A percentile compares a stretch with the other conserved stretches of the same genome.
phyloP scores from a whole-genome alignment of 345 rosid genomes.

The Melaleuca alternifolia region DNA sequence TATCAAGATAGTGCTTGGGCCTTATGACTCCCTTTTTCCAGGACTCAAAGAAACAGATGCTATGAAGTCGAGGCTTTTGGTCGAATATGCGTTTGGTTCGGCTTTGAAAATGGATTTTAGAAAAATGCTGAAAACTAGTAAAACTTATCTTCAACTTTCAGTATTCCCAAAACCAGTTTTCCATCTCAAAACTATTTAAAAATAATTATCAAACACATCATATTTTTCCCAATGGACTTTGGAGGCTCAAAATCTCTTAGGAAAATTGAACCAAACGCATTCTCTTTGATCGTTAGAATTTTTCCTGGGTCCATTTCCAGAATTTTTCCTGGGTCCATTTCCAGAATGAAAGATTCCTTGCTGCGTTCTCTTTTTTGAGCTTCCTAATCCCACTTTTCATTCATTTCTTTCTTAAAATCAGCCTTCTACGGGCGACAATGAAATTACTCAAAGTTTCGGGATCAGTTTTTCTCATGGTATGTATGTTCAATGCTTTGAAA shows the following conservation, averaged over 20 bases:
- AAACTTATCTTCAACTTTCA: no score
- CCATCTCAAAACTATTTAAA: no score
- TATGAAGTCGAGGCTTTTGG: background rate
- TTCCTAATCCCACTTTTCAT: background rate
- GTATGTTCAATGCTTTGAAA: background rate
- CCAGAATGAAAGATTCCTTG: background rate
- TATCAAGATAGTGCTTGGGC: no score
- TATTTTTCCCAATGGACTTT: no score
- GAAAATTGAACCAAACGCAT: no score
- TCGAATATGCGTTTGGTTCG: no score
- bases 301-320: background rate
- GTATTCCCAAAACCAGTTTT: no score
- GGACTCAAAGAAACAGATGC: no score
- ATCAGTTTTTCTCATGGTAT: background rate
- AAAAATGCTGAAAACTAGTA: no score
- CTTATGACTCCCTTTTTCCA: background rate
- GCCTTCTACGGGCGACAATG: background rate
- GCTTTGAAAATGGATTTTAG: no score
- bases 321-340: background rate
- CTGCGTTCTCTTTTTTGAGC: background rate
- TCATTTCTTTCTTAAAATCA: background rate
- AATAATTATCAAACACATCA: no score
- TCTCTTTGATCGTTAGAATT: background rate
- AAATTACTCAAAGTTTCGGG: background rate
- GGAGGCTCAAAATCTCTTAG: no score